Percentiles rank a stretch among this genome's conserved stretches.
Evolutionary conservation across 371 early-diverging fungal species (phyloP).

Genomic region (Sanchytrium tribonematis): DNA sequence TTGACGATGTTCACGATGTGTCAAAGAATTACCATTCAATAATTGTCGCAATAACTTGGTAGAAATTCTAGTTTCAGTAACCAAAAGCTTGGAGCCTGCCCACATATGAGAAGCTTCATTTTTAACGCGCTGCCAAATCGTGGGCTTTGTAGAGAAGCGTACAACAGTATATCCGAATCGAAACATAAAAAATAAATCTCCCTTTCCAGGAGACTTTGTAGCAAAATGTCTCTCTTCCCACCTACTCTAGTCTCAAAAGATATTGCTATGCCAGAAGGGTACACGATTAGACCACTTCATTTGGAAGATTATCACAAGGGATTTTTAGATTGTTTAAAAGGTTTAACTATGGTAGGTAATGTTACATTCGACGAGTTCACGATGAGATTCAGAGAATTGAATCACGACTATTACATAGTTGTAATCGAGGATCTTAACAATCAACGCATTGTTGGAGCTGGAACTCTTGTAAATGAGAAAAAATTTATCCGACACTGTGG

Average conservation of each 20-base stretch:
- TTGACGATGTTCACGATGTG: constrained; percentile 70
- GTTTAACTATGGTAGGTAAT: constrained; percentile 43
- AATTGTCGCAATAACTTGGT: constrained; percentile 43
- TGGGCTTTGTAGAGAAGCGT: background rate
- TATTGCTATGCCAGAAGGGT: constrained; percentile 44
- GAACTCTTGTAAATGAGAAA: constrained; percentile 75
- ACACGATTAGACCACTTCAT: constrained; percentile 49
- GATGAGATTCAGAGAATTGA: constrained; percentile 30
- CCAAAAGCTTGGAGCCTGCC: constrained; percentile 75
- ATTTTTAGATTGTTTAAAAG: constrained; percentile 31
- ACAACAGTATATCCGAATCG: background rate
- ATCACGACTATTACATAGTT: constrained; percentile 23
- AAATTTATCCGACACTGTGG: constrained; percentile 77
- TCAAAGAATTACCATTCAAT: constrained; percentile 40
- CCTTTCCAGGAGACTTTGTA: too few species aligned
- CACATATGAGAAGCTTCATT: constrained; percentile 73
- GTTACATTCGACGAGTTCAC: constrained; percentile 34
- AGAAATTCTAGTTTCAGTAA: constrained; percentile 59
- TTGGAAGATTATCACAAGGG: constrained; percentile 51
- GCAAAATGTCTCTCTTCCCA: constrained; percentile 28
- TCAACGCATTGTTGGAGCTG: constrained; percentile 50
- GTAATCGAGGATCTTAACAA: constrained; percentile 37
- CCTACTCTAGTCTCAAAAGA: constrained; percentile 35
- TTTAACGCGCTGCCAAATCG: constrained; percentile 32
- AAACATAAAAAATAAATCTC: too few species aligned